Conservation (phyloP, 331 rosid species). For the Phaseolus coccineus region DNA sequence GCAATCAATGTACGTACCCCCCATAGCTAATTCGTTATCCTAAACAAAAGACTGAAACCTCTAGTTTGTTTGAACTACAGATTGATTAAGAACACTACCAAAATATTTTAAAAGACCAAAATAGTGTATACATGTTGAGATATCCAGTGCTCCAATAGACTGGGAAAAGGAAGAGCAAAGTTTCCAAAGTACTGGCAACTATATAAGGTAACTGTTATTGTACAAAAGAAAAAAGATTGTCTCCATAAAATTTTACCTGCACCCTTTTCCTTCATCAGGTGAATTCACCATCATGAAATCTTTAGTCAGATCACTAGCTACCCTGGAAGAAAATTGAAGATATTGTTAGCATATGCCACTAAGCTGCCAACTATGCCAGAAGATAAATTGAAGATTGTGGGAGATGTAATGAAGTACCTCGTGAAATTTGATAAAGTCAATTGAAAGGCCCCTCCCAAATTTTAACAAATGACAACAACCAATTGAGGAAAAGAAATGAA, state of each 20-base stretch:
- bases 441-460: slow-evolving; percentile 71
- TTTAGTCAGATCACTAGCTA: slow-evolving; percentile 69
- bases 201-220: slow-evolving; percentile 60
- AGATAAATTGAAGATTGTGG: neutral
- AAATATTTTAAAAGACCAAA: slow-evolving; percentile 17
- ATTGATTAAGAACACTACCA: slow-evolving; percentile 38
- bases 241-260: slow-evolving; percentile 65
- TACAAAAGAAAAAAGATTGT: slow-evolving; percentile 57
- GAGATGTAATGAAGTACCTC: slow-evolving; percentile 68
- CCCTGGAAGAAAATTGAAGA: slow-evolving; percentile 56
- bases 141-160: slow-evolving; percentile 58
- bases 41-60: slow-evolving; percentile 37
- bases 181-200: slow-evolving; percentile 54
- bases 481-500: slow-evolving; percentile 68
- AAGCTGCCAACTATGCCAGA: neutral
- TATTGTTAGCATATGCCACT: slow-evolving; percentile 21
- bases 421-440: slow-evolving; percentile 64
- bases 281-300: slow-evolving; percentile 77
- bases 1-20: slow-evolving; percentile 45
- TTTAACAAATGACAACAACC: slow-evolving; percentile 66
- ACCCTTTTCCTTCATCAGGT: slow-evolving; percentile 63
- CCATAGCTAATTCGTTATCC: slow-evolving; percentile 44
- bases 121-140: slow-evolving; percentile 54
- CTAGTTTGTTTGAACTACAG: slow-evolving; percentile 30
- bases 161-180: slow-evolving; percentile 55